phyloP scores from a whole-genome alignment of 2,329 filamentous ascomycete genomes.

The Dryadomyces quercus-mongolicae region DNA sequence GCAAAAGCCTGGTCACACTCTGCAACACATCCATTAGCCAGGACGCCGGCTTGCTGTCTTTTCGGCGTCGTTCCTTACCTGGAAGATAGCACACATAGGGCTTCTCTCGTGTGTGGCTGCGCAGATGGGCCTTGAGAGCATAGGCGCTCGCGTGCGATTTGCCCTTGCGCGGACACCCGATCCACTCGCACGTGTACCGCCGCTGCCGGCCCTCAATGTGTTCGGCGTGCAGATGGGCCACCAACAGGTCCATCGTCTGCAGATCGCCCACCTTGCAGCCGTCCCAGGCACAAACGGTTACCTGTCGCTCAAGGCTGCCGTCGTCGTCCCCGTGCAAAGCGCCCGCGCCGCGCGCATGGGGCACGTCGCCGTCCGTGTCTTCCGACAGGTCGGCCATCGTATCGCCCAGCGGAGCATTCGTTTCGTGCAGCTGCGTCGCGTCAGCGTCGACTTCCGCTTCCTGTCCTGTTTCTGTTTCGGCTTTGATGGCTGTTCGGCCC shows the following conservation, averaged over 20 bases:
- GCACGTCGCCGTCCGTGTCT: constrained; percentile 79
- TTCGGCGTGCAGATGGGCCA: constrained; percentile 78
- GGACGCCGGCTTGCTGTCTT: not conserved
- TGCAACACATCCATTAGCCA: constrained; percentile 22
- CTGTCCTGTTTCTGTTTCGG: constrained; percentile 15
- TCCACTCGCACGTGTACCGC: constrained; percentile 98
- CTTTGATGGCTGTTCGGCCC: not conserved
- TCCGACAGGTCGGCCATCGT: constrained; percentile 67
- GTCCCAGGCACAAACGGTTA: constrained; percentile 69
- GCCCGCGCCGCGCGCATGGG: constrained; percentile 27
- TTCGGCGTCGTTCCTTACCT: constrained; percentile 42
- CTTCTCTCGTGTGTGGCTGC: constrained; percentile 95
- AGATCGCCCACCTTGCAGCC: constrained; percentile 60
- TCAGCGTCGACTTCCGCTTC: constrained; percentile 2
- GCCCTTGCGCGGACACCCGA: constrained; percentile 76
- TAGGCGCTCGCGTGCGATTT: constrained; percentile 91
- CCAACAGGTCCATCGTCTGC: constrained; percentile 68
- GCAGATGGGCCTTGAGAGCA: constrained; percentile 91
- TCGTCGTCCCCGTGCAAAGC: constrained; percentile 54
- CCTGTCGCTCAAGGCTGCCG: constrained; percentile 64
- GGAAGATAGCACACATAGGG: constrained; percentile 94
- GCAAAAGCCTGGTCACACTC: constrained; percentile 98
- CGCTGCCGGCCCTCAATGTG: constrained; percentile 91
- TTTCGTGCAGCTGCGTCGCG: not conserved
- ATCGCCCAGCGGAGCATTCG: constrained; percentile 27